Conservation (phyloP, 2,329 filamentous ascomycete species). For the Aspergillus latus region DNA sequence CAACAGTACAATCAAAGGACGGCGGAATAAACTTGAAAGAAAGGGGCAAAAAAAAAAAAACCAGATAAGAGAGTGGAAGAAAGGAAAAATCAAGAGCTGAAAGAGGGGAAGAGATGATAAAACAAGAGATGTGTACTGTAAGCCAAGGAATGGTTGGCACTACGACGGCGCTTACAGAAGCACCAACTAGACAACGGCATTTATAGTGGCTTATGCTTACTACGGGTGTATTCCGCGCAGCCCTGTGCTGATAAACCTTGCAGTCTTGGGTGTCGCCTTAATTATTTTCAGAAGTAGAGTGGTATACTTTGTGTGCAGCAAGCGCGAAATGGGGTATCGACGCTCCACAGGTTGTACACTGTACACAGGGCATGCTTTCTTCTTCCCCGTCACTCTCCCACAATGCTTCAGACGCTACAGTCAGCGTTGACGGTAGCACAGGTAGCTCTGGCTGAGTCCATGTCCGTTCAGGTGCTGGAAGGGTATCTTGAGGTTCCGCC, state of each 20-base stretch:
- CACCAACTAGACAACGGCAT: not conserved
- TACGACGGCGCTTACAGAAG: slow-evolving; percentile 6
- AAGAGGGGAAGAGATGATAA: not conserved
- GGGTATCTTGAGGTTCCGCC: slow-evolving; percentile 62
- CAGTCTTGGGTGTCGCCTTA: not conserved
- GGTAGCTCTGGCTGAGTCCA: not conserved
- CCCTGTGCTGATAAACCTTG: not conserved
- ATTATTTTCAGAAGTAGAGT: slow-evolving; percentile 30
- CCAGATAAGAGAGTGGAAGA: not conserved
- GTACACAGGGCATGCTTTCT: slow-evolving; percentile 29
- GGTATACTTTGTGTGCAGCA: slow-evolving; percentile 51
- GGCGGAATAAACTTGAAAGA: not conserved
- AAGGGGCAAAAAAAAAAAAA: not conserved
- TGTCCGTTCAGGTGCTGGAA: slow-evolving; percentile 33
- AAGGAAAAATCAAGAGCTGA: not conserved
- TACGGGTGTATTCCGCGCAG: not conserved
- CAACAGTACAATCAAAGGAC: not conserved
- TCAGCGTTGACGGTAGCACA: not conserved
- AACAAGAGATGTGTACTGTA: not conserved
- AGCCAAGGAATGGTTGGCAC: not conserved
- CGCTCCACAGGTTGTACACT: slow-evolving; percentile 47
- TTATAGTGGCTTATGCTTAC: not conserved
- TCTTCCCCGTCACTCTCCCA: slow-evolving; percentile 39
- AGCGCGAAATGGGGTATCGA: slow-evolving; percentile 52
- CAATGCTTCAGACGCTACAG: slow-evolving; percentile 23